Evolutionary conservation across 352 stramenopile species (phyloP).

Genomic region (Phytophthora meadii): DNA sequence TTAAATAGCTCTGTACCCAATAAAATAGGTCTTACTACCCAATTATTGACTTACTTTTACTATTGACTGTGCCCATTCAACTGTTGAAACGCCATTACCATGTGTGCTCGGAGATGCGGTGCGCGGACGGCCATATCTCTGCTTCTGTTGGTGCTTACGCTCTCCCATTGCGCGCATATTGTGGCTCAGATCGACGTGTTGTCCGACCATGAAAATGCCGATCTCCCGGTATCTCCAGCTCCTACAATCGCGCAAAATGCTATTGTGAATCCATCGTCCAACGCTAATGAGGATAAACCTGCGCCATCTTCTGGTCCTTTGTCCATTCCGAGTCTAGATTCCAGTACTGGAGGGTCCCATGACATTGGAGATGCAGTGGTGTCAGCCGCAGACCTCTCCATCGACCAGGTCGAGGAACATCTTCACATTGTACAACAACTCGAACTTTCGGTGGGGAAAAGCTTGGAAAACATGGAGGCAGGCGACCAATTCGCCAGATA

Average conservation of each 20-base stretch:
- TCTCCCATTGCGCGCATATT: conserved; percentile 6
- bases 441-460: conserved; percentile 71
- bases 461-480: conserved; percentile 55
- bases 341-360: conserved; percentile 24
- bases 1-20: neutral
- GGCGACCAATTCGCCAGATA: conserved; percentile 37
- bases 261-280: neutral
- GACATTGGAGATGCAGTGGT: conserved; percentile 18
- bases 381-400: conserved; percentile 61
- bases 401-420: conserved; percentile 81
- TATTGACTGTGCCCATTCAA: conserved; percentile 11
- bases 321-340: conserved; percentile 21
- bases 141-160: conserved; percentile 12
- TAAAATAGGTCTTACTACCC: neutral
- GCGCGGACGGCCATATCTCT: conserved; percentile 8
- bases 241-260: conserved; percentile 1
- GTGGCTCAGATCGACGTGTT: conserved; percentile 33
- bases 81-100: conserved; percentile 20
- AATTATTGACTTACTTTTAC: conserved; percentile 3
- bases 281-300: conserved; percentile 8
- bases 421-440: conserved; percentile 78
- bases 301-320: conserved; percentile 3
- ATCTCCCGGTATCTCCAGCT: conserved; percentile 2
- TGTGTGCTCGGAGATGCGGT: conserved; percentile 8
- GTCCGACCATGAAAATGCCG: conserved; percentile 21